Base-by-base conservation (phyloP, 139 green algal genomes). In the Asterochloris erici region DNA sequence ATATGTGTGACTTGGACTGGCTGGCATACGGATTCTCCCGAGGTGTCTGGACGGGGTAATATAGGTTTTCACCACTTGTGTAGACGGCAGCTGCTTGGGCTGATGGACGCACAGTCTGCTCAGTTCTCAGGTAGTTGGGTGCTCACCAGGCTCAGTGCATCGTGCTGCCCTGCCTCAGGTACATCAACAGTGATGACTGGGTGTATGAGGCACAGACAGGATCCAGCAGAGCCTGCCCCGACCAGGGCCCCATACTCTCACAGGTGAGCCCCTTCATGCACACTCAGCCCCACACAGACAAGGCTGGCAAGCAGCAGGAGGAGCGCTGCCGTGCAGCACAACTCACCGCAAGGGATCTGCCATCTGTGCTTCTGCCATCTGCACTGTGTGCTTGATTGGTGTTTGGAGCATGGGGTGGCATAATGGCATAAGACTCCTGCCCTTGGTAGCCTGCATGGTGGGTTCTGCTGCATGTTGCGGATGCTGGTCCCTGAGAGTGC, bases 171-270 rank as follows among this genome's bases (percentile, higher is more conserved):
- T 54, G 38, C 38, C 38, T 54, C 38, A 54, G 38, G 28, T 79
- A 79, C 38, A 79, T 79, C 17, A 79, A 38, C 11, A 66, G 38
- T 29, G 74, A 79, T 24, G 74, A 79, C 74, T 79, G 74, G 74
- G 38, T 47, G 26, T 47, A 79, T 15, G 27, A 28, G 12, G 26
- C 21, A 16, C 74, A 79, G 29, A 10, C 16, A 6, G 28, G 63
- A 29, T 6, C 64, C 14, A 79, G 47, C 38, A 38, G 14, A 17
- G 74, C 74, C 10, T 79, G 74, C n/a, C 74, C 74, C 17, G 17
- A 21, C 17, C 74, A 79, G 63, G 74, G 74, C 12, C 74, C 74
- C 21, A 21, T 79, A 4, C 47, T 79, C 14, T 26, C 26, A 15
- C 74, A 79, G 74, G 74, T 79, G 38, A 78, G 14, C 14, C 63